phyloP scores from a whole-genome alignment of 1,284 basidiomycete genomes.

The Naganishia sp. region DNA sequence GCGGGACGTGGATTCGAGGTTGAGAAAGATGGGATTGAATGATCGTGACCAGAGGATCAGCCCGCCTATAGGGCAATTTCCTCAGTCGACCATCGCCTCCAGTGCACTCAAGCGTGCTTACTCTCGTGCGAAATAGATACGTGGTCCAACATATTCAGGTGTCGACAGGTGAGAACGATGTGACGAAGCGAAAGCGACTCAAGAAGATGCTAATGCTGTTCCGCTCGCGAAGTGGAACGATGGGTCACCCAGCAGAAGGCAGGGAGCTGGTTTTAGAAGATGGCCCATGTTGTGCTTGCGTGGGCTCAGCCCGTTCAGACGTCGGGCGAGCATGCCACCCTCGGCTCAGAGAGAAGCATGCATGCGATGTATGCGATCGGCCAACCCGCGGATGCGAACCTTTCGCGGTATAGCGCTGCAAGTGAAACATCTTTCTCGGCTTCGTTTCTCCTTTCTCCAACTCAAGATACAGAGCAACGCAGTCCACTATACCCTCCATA shows the following conservation, averaged over 20 bases:
- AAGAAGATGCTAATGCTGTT: neutral
- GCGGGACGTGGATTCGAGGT: conserved; percentile 66
- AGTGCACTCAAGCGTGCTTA: conserved; percentile 43
- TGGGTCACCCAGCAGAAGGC: too few relatives aligned
- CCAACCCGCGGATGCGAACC: neutral
- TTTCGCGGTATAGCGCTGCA: neutral
- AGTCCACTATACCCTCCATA: neutral
- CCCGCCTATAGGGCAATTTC: conserved; percentile 64
- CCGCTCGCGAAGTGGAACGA: too few relatives aligned
- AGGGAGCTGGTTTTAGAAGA: neutral
- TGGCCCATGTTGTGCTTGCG: too few relatives aligned
- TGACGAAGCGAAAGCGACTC: neutral
- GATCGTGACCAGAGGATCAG: conserved; percentile 89
- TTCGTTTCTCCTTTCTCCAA: neutral
- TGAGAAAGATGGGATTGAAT: conserved; percentile 79
- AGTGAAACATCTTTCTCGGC: neutral
- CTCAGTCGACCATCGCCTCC: neutral
- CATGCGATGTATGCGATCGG: neutral
- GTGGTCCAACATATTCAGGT: conserved; percentile 71
- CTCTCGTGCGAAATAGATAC: conserved; percentile 89
- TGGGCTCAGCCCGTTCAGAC: too few relatives aligned
- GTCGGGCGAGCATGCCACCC: too few relatives aligned
- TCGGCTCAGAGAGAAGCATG: too few relatives aligned
- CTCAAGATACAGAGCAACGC: too few relatives aligned
- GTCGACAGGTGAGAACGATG: neutral